phyloP scores from a whole-genome alignment of 1,284 basidiomycete species.

The Irpex sp. region DNA sequence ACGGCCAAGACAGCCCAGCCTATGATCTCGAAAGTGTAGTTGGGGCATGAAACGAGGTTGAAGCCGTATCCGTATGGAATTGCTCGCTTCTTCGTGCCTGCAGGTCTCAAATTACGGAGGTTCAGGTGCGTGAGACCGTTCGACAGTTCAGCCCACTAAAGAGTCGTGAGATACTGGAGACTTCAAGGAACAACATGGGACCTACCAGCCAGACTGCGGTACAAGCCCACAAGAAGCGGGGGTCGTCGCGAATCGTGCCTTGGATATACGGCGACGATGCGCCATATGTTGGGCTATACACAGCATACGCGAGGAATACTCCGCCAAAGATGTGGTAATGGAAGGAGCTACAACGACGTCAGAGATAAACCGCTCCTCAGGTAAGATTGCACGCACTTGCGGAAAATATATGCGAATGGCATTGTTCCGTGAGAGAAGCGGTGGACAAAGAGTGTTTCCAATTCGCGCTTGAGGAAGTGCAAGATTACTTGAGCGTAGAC shows the following conservation, averaged over 20 bases:
- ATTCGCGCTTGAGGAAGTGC: slow-evolving; percentile 91
- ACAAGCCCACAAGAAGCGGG: slow-evolving; percentile 67
- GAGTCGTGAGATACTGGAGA: background rate
- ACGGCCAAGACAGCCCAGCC: slow-evolving; percentile 73
- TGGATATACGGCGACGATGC: slow-evolving; percentile 58
- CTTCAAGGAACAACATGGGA: background rate
- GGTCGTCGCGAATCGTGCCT: slow-evolving; percentile 67
- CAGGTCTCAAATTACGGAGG: slow-evolving; percentile 79
- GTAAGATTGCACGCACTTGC: slow-evolving; percentile 61
- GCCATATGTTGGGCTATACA: slow-evolving; percentile 76
- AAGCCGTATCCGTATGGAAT: slow-evolving; percentile 91
- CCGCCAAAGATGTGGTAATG: slow-evolving; percentile 90
- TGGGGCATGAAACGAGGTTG: slow-evolving; percentile 82
- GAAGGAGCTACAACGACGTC: slow-evolving; percentile 54
- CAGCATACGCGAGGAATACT: slow-evolving; percentile 70
- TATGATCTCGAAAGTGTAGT: slow-evolving; percentile 92
- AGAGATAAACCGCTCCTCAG: background rate
- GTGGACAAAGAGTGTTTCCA: slow-evolving; percentile 93
- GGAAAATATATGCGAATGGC: slow-evolving; percentile 86
- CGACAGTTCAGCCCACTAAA: slow-evolving; percentile 81
- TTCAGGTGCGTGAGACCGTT: slow-evolving; percentile 86
- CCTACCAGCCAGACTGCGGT: slow-evolving; percentile 70
- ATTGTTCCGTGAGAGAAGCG: slow-evolving; percentile 95
- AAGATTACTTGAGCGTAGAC: slow-evolving; percentile 77
- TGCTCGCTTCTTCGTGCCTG: slow-evolving; percentile 75